Percentiles rank a stretch among this genome's conserved stretches.
Conservation (phyloP, 805 yeast species). For the Lipomyces chichibuensis region DNA sequence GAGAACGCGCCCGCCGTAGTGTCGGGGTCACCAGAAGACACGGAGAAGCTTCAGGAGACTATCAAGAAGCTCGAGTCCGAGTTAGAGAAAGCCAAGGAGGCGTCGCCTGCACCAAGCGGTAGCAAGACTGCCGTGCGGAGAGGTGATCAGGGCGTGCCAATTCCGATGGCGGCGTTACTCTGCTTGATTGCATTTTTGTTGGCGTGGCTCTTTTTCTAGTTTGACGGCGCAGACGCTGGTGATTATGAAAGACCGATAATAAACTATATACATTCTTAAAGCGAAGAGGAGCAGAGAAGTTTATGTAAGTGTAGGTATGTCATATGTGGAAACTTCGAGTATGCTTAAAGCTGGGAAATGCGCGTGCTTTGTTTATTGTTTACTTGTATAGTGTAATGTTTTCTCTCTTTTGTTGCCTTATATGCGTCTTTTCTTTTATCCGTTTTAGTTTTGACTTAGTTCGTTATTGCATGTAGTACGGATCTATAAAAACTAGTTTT, state of each 20-base stretch:
- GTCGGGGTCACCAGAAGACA: constrained; percentile 24
- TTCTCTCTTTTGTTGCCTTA: background rate
- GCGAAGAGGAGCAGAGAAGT: background rate
- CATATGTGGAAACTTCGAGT: background rate
- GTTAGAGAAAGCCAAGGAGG: constrained; percentile 21
- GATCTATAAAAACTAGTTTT: background rate
- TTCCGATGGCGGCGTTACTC: constrained; percentile 57
- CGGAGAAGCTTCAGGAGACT: constrained; percentile 13
- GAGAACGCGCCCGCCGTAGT: constrained; percentile 19
- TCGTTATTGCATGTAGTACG: background rate
- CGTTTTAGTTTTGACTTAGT: background rate
- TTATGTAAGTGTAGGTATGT: background rate
- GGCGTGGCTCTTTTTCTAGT: constrained; percentile 72
- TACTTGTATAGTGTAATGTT: background rate
- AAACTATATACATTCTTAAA: background rate
- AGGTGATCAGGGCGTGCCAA: constrained; percentile 55
- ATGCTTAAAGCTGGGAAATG: background rate
- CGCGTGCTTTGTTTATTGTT: background rate
- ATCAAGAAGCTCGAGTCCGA: constrained; percentile 28
- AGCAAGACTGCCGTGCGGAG: constrained; percentile 24
- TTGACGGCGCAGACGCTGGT: background rate
- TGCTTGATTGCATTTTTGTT: constrained; percentile 60
- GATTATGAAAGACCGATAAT: background rate
- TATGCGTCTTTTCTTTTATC: background rate
- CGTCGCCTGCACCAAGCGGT: constrained; percentile 12